A percentile compares a stretch with the other conserved stretches of the same genome.
These are phyloP conservation scores for Venturia carpophila DNA, from an alignment of 2,329 filamentous ascomycete genomes.

Conservation along the genomic window DNA sequence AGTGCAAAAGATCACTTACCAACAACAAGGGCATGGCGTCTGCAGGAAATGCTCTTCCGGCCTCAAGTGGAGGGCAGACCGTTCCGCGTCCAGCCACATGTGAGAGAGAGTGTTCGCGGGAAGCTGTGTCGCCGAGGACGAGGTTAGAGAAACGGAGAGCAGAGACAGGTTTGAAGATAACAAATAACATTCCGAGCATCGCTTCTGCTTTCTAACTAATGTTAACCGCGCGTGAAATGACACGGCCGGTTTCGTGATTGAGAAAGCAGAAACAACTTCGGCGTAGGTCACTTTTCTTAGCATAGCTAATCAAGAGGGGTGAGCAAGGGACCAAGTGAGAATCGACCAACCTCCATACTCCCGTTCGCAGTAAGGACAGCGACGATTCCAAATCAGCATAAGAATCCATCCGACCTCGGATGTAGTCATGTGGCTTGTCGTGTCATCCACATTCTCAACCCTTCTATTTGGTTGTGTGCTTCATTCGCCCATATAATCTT, in stretches of 20 bases:
- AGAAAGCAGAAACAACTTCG: conserved; percentile 13
- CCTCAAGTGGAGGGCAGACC: background rate
- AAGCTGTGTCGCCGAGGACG: background rate
- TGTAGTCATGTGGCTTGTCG: background rate
- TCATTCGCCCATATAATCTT: background rate
- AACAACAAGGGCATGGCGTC: background rate
- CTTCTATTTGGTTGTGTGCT: background rate
- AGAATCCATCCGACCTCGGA: background rate
- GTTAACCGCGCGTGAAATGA: background rate
- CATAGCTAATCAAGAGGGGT: background rate
- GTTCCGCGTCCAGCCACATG: background rate
- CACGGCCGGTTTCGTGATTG: conserved; percentile 11
- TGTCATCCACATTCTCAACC: background rate
- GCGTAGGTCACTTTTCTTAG: conserved; percentile 1
- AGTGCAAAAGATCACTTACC: background rate
- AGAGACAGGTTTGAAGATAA: conserved; percentile 9
- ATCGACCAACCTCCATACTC: conserved; percentile 12
- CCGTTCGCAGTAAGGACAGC: background rate
- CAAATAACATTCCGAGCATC: conserved; percentile 14
- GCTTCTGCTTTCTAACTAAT: conserved; percentile 14
- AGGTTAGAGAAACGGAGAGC: background rate
- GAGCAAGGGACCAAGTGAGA: conserved; percentile 8
- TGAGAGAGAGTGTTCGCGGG: background rate
- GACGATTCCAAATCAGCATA: background rate
- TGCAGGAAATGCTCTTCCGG: background rate